Conservation (phyloP, 805 yeast species). For the Metschnikowia kunwiensis region DNA sequence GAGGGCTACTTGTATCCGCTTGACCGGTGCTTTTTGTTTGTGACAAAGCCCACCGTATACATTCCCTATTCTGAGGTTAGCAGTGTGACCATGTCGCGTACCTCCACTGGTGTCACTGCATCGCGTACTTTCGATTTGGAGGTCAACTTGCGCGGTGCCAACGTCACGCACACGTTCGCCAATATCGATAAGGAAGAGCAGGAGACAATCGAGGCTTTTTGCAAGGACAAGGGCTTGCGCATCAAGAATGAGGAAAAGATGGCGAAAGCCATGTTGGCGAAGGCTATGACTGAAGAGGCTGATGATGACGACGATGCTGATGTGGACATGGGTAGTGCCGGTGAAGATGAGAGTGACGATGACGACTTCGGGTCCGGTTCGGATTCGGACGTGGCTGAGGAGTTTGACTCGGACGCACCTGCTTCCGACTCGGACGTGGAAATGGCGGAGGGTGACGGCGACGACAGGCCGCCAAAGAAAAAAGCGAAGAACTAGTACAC, state of each 20-base stretch:
- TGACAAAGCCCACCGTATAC: slow-evolving; percentile 90
- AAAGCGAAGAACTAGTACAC: too few relatives aligned
- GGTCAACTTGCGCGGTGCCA: slow-evolving; percentile 60
- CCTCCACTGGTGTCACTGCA: slow-evolving; percentile 69
- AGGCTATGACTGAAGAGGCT: slow-evolving; percentile 63
- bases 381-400: slow-evolving; percentile 79
- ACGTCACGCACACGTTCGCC: slow-evolving; percentile 76
- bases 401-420: slow-evolving; percentile 67
- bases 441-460: slow-evolving; percentile 18
- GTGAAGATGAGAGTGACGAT: slow-evolving; percentile 73
- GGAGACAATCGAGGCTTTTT: slow-evolving; percentile 67
- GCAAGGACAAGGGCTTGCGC: slow-evolving; percentile 71
- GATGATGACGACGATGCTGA: slow-evolving; percentile 53
- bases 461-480: slow-evolving; percentile 35
- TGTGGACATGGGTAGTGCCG: slow-evolving; percentile 68
- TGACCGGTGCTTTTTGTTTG: slow-evolving; percentile 85
- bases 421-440: slow-evolving; percentile 28
- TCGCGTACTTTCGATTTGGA: slow-evolving; percentile 93
- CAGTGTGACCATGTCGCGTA: slow-evolving; percentile 78
- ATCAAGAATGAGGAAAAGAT: slow-evolving; percentile 88
- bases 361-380: slow-evolving; percentile 73
- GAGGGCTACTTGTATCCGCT: slow-evolving; percentile 94
- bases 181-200: slow-evolving; percentile 90
- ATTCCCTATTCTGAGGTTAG: slow-evolving; percentile 83
- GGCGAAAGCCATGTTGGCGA: slow-evolving; percentile 76